These are phyloP conservation scores for Dothideomycetes sp. DNA, from an alignment of 2,329 filamentous ascomycete species.

Conservation along the genomic window DNA sequence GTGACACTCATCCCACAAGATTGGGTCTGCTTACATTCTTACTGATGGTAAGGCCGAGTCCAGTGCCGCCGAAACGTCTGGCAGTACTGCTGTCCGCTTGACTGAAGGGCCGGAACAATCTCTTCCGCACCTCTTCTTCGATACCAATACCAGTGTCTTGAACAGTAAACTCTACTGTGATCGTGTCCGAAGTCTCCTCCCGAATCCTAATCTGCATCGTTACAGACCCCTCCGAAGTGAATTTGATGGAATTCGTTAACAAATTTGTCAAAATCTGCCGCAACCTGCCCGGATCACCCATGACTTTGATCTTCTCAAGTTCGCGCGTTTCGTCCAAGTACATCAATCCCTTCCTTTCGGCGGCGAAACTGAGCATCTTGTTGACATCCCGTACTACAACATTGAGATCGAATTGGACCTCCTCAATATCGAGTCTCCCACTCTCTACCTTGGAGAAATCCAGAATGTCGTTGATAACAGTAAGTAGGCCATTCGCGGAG, in stretches of 20 bases:
- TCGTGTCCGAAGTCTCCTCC: slow-evolving; percentile 51
- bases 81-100: slow-evolving; percentile 75
- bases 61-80: slow-evolving; percentile 67
- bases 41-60: slow-evolving; percentile 67
- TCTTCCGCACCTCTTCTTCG: slow-evolving; percentile 61
- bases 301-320: slow-evolving; percentile 59
- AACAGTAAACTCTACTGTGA: slow-evolving; percentile 60
- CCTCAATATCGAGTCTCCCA: slow-evolving; percentile 64
- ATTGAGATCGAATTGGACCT: slow-evolving; percentile 67
- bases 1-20: not conserved
- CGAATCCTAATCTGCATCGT: slow-evolving; percentile 54
- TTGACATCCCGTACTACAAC: slow-evolving; percentile 67
- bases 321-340: slow-evolving; percentile 56
- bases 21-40: slow-evolving; percentile 45
- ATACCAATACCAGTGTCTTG: slow-evolving; percentile 76
- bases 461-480: slow-evolving; percentile 83
- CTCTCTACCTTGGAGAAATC: slow-evolving; percentile 84
- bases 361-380: slow-evolving; percentile 80
- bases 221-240: slow-evolving; percentile 58
- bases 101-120: slow-evolving; percentile 69
- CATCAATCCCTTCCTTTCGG: slow-evolving; percentile 65
- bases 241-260: slow-evolving; percentile 67
- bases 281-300: slow-evolving; percentile 75
- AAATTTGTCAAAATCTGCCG: slow-evolving; percentile 77
- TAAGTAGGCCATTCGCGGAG: slow-evolving; percentile 70